Percentiles rank a stretch among this genome's conserved stretches.
Conservation (phyloP, 2,329 filamentous ascomycete species). For the Phialophora verrucosa region DNA sequence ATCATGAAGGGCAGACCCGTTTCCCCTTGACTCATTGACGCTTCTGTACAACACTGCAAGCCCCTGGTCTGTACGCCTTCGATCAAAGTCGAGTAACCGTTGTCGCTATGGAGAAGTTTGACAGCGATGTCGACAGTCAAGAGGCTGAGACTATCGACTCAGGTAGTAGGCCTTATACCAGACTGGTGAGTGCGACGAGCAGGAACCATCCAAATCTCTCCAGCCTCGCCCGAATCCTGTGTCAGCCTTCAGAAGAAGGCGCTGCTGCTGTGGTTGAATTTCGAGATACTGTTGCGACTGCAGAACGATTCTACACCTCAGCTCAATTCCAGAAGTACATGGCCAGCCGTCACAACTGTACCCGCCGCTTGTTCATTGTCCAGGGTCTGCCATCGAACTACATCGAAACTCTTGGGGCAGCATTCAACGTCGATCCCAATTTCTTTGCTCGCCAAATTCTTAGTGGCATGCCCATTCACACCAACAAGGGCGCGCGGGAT, state of each 20-base stretch:
- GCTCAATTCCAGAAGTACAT: background rate
- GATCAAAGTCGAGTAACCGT: background rate
- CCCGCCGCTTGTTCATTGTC: background rate
- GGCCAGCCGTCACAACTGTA: background rate
- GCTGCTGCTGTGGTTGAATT: constrained; percentile 1
- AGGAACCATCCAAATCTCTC: background rate
- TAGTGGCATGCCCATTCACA: constrained; percentile 1
- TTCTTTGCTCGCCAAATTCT: constrained; percentile 10
- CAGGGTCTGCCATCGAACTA: constrained; percentile 6
- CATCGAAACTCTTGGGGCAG: constrained; percentile 1
- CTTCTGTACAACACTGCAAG: background rate
- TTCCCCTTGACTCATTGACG: background rate
- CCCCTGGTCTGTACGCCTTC: background rate
- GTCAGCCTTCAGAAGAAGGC: background rate
- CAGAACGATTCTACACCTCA: constrained; percentile 1
- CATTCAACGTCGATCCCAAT: constrained; percentile 13
- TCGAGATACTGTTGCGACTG: background rate
- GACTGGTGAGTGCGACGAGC: background rate
- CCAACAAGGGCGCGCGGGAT: background rate
- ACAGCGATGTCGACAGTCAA: background rate
- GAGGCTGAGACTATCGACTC: background rate
- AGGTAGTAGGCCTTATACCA: background rate
- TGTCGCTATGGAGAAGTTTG: background rate
- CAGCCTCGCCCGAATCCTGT: background rate
- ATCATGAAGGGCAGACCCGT: background rate